Conservation (phyloP, 208 protist genomes). For the Leishmania mexicana region DNA sequence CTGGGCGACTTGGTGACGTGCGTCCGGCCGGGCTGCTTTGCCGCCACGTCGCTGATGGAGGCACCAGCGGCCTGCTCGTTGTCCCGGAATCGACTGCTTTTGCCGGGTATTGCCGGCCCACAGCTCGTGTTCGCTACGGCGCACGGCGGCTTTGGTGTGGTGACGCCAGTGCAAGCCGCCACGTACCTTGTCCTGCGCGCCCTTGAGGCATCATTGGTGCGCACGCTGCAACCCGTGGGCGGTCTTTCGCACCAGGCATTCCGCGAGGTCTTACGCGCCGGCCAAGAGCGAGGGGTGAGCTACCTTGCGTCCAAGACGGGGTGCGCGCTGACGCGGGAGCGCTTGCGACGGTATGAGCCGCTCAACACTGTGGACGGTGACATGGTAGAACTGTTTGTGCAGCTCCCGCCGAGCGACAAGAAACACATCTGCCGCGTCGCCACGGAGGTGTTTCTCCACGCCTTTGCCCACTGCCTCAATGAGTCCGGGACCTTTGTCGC, state of each 20-base stretch:
- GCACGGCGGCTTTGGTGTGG: constrained; percentile 73
- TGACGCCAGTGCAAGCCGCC: constrained; percentile 50
- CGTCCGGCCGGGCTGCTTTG: constrained; percentile 68
- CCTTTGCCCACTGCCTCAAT: neutral
- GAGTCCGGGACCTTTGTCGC: constrained; percentile 16
- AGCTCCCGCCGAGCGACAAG: constrained; percentile 11
- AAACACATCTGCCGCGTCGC: constrained; percentile 15
- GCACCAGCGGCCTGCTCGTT: neutral
- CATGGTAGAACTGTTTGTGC: constrained; percentile 50
- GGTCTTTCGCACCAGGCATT: constrained; percentile 53
- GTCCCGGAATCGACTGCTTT: constrained; percentile 7
- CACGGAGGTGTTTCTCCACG: constrained; percentile 7
- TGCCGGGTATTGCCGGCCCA: constrained; percentile 47
- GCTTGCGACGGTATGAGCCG: constrained; percentile 13
- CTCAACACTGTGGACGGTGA: constrained; percentile 49
- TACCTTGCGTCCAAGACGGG: constrained; percentile 19
- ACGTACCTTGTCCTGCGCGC: constrained; percentile 59
- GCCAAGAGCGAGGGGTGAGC: constrained; percentile 57
- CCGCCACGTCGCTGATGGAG: constrained; percentile 30
- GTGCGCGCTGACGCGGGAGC: constrained; percentile 15
- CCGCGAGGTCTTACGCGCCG: constrained; percentile 47
- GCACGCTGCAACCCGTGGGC: constrained; percentile 10
- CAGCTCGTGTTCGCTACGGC: constrained; percentile 79
- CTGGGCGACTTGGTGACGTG: constrained; percentile 76
- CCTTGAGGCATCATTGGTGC: constrained; percentile 52